A percentile compares a stretch with the other conserved stretches of the same genome.
These are phyloP conservation scores for Heliocybe sulcata DNA, from an alignment of 1,284 basidiomycete species.

Conservation along the genomic window DNA sequence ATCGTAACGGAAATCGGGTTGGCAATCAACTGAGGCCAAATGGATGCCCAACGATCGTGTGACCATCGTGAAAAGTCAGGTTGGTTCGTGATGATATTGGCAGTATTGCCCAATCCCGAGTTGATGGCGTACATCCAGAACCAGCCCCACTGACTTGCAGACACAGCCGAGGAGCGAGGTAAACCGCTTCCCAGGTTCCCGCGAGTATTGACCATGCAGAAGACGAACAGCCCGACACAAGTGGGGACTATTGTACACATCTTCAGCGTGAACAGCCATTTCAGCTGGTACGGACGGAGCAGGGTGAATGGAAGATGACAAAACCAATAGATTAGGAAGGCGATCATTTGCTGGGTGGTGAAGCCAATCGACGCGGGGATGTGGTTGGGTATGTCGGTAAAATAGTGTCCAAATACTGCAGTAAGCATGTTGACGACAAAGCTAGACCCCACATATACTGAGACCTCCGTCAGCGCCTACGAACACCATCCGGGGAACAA, in stretches of 20 bases:
- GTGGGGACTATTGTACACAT: slow-evolving; percentile 4
- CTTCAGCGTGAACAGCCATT: slow-evolving; percentile 2
- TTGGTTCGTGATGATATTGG: slow-evolving; percentile 3
- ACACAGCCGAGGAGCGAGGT: background rate
- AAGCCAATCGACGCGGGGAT: slow-evolving; percentile 1
- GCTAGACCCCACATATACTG: slow-evolving; percentile 2
- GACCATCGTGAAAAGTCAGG: slow-evolving; percentile 3
- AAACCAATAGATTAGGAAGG: slow-evolving; percentile 1
- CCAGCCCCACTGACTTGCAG: slow-evolving; percentile 1
- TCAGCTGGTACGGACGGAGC: slow-evolving; percentile 3
- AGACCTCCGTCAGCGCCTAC: background rate
- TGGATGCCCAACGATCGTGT: slow-evolving; percentile 1
- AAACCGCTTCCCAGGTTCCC: background rate
- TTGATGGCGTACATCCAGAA: slow-evolving; percentile 4
- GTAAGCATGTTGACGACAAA: slow-evolving; percentile 4
- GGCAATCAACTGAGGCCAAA: slow-evolving; percentile 3
- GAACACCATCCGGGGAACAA: background rate
- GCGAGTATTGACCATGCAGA: slow-evolving; percentile 3
- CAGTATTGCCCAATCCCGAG: slow-evolving; percentile 2
- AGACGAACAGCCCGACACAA: background rate
- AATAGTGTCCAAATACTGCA: background rate
- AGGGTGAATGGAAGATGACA: slow-evolving; percentile 4
- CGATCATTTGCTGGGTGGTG: slow-evolving; percentile 4
- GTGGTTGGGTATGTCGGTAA: slow-evolving; percentile 2
- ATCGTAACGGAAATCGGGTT: slow-evolving; percentile 4